Percentiles rank a stretch among this genome's conserved stretches.
Evolutionary conservation across 768 basidiomycete genomes (phyloP).

Genomic region (Suillus subalutaceus): DNA sequence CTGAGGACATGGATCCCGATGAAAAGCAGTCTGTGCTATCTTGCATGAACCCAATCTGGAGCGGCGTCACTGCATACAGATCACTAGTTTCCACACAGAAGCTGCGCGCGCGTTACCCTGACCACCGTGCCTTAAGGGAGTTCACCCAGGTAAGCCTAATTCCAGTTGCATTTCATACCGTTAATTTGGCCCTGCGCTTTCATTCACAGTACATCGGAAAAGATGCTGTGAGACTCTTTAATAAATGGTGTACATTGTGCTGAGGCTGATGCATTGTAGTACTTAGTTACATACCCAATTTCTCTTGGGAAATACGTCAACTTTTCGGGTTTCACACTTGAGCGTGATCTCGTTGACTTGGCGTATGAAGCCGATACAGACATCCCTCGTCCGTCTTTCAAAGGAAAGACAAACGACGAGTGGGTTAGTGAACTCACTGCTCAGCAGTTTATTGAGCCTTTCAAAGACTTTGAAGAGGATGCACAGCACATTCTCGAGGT

Average conservation of each 20-base stretch:
- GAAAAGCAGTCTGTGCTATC: slow-evolving; percentile 46
- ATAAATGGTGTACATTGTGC: background rate
- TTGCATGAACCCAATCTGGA: slow-evolving; percentile 57
- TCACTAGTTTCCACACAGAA: slow-evolving; percentile 55
- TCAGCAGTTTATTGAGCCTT: slow-evolving; percentile 47
- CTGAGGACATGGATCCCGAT: slow-evolving; percentile 36
- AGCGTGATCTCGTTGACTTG: slow-evolving; percentile 55
- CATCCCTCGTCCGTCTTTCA: slow-evolving; percentile 17
- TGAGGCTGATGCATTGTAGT: slow-evolving; percentile 38
- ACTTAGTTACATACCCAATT: slow-evolving; percentile 65
- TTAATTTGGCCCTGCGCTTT: background rate
- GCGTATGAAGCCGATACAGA: slow-evolving; percentile 31
- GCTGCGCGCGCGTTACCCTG: slow-evolving; percentile 43
- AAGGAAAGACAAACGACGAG: slow-evolving; percentile 36
- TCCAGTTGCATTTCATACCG: slow-evolving; percentile 1
- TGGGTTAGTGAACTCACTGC: slow-evolving; percentile 53
- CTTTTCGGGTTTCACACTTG: slow-evolving; percentile 57
- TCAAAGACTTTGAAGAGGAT: slow-evolving; percentile 61
- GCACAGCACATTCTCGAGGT: slow-evolving; percentile 60
- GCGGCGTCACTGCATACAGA: slow-evolving; percentile 61
- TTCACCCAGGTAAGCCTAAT: slow-evolving; percentile 48
- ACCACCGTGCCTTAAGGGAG: slow-evolving; percentile 49
- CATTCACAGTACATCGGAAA: slow-evolving; percentile 57
- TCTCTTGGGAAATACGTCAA: slow-evolving; percentile 60
- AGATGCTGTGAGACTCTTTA: slow-evolving; percentile 38